These are phyloP conservation scores for Penicillium sp. DNA, from an alignment of 2,329 filamentous ascomycete genomes.

Conservation along the genomic window DNA sequence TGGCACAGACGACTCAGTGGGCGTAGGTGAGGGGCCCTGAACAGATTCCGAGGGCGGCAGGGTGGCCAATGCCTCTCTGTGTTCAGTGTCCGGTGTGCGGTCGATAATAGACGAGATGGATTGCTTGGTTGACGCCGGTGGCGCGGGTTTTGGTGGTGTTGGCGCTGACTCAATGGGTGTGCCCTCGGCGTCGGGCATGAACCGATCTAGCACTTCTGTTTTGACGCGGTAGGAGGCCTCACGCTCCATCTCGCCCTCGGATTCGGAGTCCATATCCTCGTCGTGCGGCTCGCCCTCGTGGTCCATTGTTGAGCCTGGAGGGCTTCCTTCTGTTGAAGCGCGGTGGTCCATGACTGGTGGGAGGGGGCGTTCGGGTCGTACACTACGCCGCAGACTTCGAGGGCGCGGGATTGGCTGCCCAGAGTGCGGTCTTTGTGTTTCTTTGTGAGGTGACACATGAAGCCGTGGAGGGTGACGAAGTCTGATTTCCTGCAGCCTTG, in stretches of 20 bases:
- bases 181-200: slow-evolving; percentile 18
- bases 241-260: slow-evolving; percentile 26
- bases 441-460: slow-evolving; percentile 44
- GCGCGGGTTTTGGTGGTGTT: slow-evolving; percentile 16
- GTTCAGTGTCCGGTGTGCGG: slow-evolving; percentile 27
- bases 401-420: slow-evolving; percentile 40
- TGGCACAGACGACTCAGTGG: slow-evolving; percentile 18
- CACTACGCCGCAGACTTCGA: slow-evolving; percentile 40
- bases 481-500: slow-evolving; percentile 40
- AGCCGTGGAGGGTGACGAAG: slow-evolving; percentile 42
- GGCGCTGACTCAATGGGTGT: slow-evolving; percentile 10
- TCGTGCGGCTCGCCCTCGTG: slow-evolving; percentile 32
- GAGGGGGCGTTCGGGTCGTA: slow-evolving; percentile 38
- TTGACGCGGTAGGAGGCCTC: slow-evolving; percentile 29
- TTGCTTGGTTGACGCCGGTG: slow-evolving; percentile 36
- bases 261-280: slow-evolving; percentile 32
- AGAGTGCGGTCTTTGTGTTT: slow-evolving; percentile 42
- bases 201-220: slow-evolving; percentile 27
- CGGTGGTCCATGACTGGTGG: slow-evolving; percentile 34
- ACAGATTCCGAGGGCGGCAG: slow-evolving; percentile 23
- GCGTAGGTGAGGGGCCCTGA: slow-evolving; percentile 15
- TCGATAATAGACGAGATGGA: slow-evolving; percentile 43
- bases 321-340: slow-evolving; percentile 37
- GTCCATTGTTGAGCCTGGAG: slow-evolving; percentile 30
- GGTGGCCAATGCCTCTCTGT: slow-evolving; percentile 23